A percentile compares a stretch with the other conserved stretches of the same genome.
Evolutionary conservation across 169 alveolate genomes (phyloP).

Genomic region (Babesia sp.): DNA sequence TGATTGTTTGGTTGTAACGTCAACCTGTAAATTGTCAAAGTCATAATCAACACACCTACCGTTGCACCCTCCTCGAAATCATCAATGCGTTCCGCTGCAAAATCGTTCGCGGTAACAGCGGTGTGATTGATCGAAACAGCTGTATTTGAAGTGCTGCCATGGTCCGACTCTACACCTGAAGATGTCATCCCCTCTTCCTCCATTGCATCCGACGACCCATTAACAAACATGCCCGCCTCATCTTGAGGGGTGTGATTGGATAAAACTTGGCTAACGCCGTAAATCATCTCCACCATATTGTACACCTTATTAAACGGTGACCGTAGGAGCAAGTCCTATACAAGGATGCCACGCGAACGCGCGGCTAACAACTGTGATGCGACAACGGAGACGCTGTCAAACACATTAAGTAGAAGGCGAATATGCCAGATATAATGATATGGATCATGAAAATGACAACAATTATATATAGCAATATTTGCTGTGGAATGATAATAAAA

Average conservation of each 20-base stretch:
- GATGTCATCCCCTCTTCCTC: conserved; percentile 8
- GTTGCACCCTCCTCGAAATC: conserved; percentile 4
- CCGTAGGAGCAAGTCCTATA: not conserved
- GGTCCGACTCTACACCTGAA: conserved; percentile 20
- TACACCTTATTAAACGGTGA: not conserved
- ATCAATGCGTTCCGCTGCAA: not conserved
- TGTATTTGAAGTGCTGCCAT: not conserved
- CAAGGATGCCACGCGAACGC: conserved; percentile 18
- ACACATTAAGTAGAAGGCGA: not conserved
- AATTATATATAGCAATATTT: not conserved
- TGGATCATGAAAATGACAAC: not conserved
- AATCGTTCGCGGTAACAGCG: not conserved
- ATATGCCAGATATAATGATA: not conserved
- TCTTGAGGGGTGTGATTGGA: conserved; percentile 15
- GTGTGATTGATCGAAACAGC: not conserved
- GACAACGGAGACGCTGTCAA: not conserved
- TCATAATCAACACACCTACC: conserved; percentile 5
- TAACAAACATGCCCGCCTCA: conserved; percentile 1
- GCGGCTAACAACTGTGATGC: conserved; percentile 3
- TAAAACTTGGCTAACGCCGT: conserved; percentile 12
- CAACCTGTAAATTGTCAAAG: not conserved
- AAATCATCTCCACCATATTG: conserved; percentile 10
- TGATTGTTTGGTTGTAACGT: not conserved
- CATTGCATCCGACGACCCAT: conserved; percentile 4
- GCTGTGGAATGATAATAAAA: not conserved